These are phyloP conservation scores for Nyctanthes arbortristis DNA, from an alignment of 257 asterid genomes.

Conservation along the genomic window DNA sequence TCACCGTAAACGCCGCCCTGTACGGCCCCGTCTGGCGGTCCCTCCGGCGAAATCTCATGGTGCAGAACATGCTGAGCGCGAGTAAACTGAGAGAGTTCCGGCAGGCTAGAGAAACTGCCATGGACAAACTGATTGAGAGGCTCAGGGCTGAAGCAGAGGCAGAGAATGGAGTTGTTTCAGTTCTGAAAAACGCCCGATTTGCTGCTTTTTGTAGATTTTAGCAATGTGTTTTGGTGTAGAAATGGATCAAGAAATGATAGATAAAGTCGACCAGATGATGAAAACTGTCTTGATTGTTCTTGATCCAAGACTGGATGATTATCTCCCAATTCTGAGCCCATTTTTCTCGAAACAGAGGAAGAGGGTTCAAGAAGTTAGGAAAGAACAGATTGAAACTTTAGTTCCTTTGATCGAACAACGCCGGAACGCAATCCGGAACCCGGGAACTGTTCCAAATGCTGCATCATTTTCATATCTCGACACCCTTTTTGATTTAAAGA, in stretches of 20 bases:
- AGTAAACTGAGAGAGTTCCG: conserved; percentile 57
- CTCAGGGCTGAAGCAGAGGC: conserved; percentile 13
- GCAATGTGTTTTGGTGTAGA: conserved; percentile 86
- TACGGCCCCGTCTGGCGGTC: conserved; percentile 93
- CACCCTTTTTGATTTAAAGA: conserved; percentile 65
- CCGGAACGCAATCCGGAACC: conserved; percentile 48
- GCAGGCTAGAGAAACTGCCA: conserved; percentile 51
- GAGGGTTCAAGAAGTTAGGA: conserved; percentile 59
- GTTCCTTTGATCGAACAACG: conserved; percentile 69
- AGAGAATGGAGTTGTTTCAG: too few relatives aligned
- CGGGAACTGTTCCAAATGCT: conserved; percentile 50
- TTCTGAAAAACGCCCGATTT: too few relatives aligned
- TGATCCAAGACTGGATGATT: conserved; percentile 87
- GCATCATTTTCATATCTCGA: conserved; percentile 75
- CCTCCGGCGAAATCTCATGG: conserved; percentile 84
- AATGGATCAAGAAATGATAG: conserved; percentile 69
- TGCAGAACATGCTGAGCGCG: conserved; percentile 76
- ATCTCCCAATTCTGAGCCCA: conserved; percentile 66
- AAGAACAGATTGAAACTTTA: conserved; percentile 62
- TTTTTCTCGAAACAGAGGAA: conserved; percentile 72
- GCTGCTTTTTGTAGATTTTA: conserved; percentile 33
- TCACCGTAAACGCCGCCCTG: conserved; percentile 77
- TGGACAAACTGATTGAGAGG: conserved; percentile 62
- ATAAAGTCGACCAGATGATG: conserved; percentile 62
- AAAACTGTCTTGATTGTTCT: conserved; percentile 62